A percentile compares a stretch with the other conserved stretches of the same genome.
Conservation (phyloP, 345 rosid species). For the Gossypium australe region DNA sequence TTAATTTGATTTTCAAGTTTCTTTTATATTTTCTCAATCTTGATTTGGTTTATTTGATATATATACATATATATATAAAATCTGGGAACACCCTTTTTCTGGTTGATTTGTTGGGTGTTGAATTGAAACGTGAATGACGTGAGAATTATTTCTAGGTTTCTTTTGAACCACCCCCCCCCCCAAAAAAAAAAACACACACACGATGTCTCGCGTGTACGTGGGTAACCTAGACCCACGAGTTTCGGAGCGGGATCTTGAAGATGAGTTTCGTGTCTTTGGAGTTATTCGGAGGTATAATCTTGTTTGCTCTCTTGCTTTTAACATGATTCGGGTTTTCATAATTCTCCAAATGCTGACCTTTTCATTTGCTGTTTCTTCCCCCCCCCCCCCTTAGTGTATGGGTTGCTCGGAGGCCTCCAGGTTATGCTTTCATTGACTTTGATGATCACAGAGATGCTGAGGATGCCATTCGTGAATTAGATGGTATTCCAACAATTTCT, state of each 20-base stretch:
- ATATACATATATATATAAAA: too few species aligned
- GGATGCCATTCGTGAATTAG: constrained; percentile 74
- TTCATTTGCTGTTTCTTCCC: not conserved
- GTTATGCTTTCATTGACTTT: constrained; percentile 85
- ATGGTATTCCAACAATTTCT: constrained; percentile 39
- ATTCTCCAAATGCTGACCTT: not conserved
- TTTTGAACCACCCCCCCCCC: not conserved
- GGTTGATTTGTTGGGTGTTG: not conserved
- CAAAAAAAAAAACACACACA: not conserved
- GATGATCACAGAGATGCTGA: constrained; percentile 79
- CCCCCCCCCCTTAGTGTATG: constrained; percentile 56
- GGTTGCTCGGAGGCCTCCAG: constrained; percentile 97
- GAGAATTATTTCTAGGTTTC: constrained; percentile 19
- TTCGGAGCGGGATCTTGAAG: constrained; percentile 71
- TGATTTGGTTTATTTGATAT: not conserved
- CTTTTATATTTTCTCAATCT: not conserved
- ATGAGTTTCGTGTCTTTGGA: constrained; percentile 66
- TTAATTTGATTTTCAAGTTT: not conserved
- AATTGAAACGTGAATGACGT: not conserved
- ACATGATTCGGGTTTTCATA: not conserved
- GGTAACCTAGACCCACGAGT: constrained; percentile 76
- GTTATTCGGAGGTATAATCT: constrained; percentile 50
- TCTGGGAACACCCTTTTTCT: not conserved
- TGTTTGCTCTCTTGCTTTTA: not conserved
- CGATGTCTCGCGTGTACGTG: constrained; percentile 73